Conservation (phyloP, 2,329 filamentous ascomycete genomes). For the Fusarium pseudonygamai region DNA sequence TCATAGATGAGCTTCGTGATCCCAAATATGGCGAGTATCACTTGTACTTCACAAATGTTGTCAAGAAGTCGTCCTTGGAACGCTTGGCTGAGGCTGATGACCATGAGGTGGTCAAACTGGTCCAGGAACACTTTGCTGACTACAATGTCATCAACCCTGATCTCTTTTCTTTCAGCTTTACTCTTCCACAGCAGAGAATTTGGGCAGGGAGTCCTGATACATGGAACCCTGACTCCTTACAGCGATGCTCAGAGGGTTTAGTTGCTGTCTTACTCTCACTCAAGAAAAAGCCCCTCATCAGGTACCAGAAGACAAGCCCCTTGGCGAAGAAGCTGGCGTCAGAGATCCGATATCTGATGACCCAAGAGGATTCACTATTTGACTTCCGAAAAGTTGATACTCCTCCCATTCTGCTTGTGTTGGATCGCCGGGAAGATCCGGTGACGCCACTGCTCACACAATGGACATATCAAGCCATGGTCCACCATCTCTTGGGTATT, state of each 20-base stretch:
- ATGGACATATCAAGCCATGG: slow-evolving; percentile 99
- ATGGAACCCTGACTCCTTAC: slow-evolving; percentile 91
- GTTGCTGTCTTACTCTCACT: slow-evolving; percentile 85
- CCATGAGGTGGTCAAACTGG: slow-evolving; percentile 92
- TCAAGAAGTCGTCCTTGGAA: slow-evolving; percentile 95
- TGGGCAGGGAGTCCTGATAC: slow-evolving; percentile 85
- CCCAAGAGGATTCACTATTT: slow-evolving; percentile 95
- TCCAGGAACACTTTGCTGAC: slow-evolving; percentile 97
- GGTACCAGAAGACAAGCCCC: slow-evolving; percentile 91
- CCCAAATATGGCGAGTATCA: slow-evolving; percentile 98
- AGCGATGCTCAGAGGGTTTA: slow-evolving; percentile 86
- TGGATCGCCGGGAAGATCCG: slow-evolving; percentile 93
- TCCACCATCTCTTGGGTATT: slow-evolving; percentile 94
- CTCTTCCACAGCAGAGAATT: slow-evolving; percentile 76
- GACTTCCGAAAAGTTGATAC: slow-evolving; percentile 96
- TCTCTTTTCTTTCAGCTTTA: slow-evolving; percentile 82
- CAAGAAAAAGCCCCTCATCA: slow-evolving; percentile 96
- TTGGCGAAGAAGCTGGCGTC: slow-evolving; percentile 92
- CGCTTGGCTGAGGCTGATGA: slow-evolving; percentile 95
- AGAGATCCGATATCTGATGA: slow-evolving; percentile 91
- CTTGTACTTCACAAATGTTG: slow-evolving; percentile 96
- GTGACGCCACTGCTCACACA: slow-evolving; percentile 94
- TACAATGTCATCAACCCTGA: slow-evolving; percentile 96
- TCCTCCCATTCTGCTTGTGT: slow-evolving; percentile 86
- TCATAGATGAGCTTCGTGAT: slow-evolving; percentile 95